Base-by-base conservation (phyloP, 1,284 basidiomycete species). In the Heterobasidion parviporum region DNA sequence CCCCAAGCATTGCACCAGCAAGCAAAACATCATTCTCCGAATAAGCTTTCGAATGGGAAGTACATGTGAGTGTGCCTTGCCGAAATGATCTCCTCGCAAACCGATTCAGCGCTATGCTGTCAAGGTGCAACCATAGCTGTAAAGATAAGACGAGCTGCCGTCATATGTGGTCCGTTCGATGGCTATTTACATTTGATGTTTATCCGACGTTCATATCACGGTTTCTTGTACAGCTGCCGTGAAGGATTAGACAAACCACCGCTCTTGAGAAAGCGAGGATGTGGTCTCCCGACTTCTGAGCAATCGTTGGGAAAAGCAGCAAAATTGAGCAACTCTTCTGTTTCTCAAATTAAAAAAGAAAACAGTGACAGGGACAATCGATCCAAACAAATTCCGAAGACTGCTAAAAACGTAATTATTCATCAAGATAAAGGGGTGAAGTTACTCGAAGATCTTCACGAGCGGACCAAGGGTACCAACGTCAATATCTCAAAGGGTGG, bases 111-210 rank as follows among this genome's bases (percentile, higher is more conserved):
- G 3, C 26, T 26, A 15, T 26, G 36, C 38, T 43, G n/a, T 16
- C 36, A 16, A 90, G 88, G 56, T 92, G 89, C 63, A 87, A 88
- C 61, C 89, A 92, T 63, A 57, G 74, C n/a, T 92, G 89, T 74
- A 89, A 85, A 64, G 81, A 89, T 63, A 92, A 91, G 67, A 71
- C 72, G 2, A 76, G 74, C 49, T 92, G 89, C 64, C 78, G 83
- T 32, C 89, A 92, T 71, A 65, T 83, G 36, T 92, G 89, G 89
- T 89, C 62, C 61, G 74, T 58, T 53, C 46, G 61, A 43, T 50
- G 49, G 35, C 41, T 5, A 16, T 26, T 8, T 49, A 33, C 38
- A 15, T 20, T n/a, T 38, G 32, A 57, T 56, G 58, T 55, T 45
- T 43, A 53, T 56, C 46, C 6, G 10, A 41, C 5, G 4, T 12